Conservation (phyloP, 371 early-diverging fungal genomes). For the Blyttiomyces sp. region DNA sequence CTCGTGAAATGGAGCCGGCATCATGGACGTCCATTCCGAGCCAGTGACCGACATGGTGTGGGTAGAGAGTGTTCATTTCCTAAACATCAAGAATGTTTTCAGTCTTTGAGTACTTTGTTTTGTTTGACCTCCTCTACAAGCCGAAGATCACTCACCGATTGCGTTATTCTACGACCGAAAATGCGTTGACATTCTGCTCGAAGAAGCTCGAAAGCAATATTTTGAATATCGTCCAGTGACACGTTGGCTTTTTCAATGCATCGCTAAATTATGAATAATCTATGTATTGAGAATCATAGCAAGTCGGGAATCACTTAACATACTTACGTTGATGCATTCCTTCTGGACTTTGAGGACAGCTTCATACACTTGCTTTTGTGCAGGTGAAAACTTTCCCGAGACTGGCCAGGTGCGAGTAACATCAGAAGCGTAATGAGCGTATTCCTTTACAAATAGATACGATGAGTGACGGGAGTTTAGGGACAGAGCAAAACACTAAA, state of each 20-base stretch:
- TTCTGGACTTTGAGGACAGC: constrained; percentile 82
- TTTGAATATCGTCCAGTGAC: constrained; percentile 81
- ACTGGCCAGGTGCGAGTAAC: constrained; percentile 95
- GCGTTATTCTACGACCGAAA: constrained; percentile 23
- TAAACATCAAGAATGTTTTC: no score
- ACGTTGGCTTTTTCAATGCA: constrained; percentile 68
- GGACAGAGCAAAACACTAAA: constrained; percentile 1
- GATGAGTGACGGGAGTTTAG: background rate
- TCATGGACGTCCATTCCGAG: constrained; percentile 96
- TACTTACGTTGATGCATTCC: constrained; percentile 71
- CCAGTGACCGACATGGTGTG: constrained; percentile 94
- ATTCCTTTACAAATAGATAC: constrained; percentile 50
- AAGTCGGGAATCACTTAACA: background rate
- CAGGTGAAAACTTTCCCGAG: constrained; percentile 75
- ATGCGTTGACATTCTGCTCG: constrained; percentile 27
- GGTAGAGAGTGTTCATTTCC: constrained; percentile 66
- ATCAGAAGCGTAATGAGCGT: constrained; percentile 85
- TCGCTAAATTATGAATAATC: constrained; percentile 13
- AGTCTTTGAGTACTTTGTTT: no score
- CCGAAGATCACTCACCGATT: no score
- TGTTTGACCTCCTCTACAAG: no score
- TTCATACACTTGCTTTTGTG: constrained; percentile 82
- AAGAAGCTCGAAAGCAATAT: constrained; percentile 31
- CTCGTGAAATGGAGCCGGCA: constrained; percentile 67
- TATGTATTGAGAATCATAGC: background rate